A percentile compares a stretch with the other conserved stretches of the same genome.
Evolutionary conservation across 1,284 basidiomycete genomes (phyloP).

Genomic region (Ceratobasidium sp.): DNA sequence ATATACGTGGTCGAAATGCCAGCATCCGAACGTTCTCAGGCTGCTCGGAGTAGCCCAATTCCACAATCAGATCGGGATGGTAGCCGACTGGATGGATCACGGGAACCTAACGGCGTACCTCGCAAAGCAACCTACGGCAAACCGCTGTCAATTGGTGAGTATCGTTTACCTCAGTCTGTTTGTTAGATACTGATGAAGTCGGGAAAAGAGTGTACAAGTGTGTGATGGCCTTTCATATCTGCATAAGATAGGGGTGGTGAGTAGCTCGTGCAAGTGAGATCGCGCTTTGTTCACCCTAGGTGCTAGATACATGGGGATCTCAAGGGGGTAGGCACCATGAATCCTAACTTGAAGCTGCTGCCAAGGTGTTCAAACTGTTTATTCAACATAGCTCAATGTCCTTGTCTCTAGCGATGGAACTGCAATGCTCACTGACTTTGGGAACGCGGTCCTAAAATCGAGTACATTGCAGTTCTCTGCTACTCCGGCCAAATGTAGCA

Average conservation of each 20-base stretch:
- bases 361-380: background rate
- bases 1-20: slow-evolving; percentile 29
- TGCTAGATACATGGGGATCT: slow-evolving; percentile 36
- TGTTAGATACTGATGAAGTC: background rate
- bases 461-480: slow-evolving; percentile 10
- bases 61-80: slow-evolving; percentile 13
- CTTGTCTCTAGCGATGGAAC: slow-evolving; percentile 2
- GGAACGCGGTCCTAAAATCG: background rate
- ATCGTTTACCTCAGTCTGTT: background rate
- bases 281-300: no score
- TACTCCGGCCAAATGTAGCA: background rate
- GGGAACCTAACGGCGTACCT: slow-evolving; percentile 1
- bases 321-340: slow-evolving; percentile 33
- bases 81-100: background rate
- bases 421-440: slow-evolving; percentile 24
- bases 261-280: background rate
- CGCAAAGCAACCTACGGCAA: background rate
- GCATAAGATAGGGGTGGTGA: background rate
- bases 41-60: slow-evolving; percentile 21
- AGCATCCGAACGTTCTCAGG: background rate
- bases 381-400: background rate
- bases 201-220: slow-evolving; percentile 5
- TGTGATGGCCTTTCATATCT: slow-evolving; percentile 13
- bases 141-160: slow-evolving; percentile 3
- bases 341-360: background rate